Base-by-base conservation (phyloP, 352 stramenopile genomes). In the Pythium grandisporangium region DNA sequence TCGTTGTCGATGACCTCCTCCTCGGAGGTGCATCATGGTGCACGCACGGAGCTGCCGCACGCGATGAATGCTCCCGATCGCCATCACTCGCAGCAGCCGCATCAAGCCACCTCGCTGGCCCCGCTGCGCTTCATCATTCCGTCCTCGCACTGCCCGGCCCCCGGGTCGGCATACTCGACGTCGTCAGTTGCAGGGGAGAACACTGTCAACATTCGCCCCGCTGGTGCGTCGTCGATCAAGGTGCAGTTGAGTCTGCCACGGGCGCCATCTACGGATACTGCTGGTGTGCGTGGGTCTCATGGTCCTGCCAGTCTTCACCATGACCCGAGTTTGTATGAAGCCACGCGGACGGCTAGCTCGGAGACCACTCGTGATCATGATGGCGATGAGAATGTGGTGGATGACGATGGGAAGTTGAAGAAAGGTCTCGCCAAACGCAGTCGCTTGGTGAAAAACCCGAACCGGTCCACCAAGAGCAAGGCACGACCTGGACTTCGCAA, bases 381-480 rank as follows among this genome's bases (percentile, higher is more conserved):
- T n/a, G n/a, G n/a, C n/a, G n/a, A n/a, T n/a, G n/a, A n/a, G n/a
- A n/a, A n/a, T n/a, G n/a, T n/a, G n/a, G 27, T 32, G 27, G 27
- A 32, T 32, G 27, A 32, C 14, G 8, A 14, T 32, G 23, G 20
- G 20, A 65, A 69, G 36, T 37, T 27, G n/a, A 79, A 82, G 56
- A 84, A 83, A 45, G 58, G 58, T 12, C 44, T 53, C 2, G 33
- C 56, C 16, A 84, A 82, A 52, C 68, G 74, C 39, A 52, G 56
- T 21, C 74, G 74, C 5, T 47, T 51, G 5, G 55, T 70, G 27
- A 88, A 88, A 49, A 63, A 70, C 42, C 62, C 66, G 1, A 84
- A 58, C 41, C 60, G 75, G 0, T 89, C 75, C 24, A 89, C 75
- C 17, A 89, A 89, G 51, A 90, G 76, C 62, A 93, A 93, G 56